A percentile compares a stretch with the other conserved stretches of the same genome.
These are phyloP conservation scores for Yarrowia yakushimensis DNA, from an alignment of 805 yeast species.

Conservation along the genomic window DNA sequence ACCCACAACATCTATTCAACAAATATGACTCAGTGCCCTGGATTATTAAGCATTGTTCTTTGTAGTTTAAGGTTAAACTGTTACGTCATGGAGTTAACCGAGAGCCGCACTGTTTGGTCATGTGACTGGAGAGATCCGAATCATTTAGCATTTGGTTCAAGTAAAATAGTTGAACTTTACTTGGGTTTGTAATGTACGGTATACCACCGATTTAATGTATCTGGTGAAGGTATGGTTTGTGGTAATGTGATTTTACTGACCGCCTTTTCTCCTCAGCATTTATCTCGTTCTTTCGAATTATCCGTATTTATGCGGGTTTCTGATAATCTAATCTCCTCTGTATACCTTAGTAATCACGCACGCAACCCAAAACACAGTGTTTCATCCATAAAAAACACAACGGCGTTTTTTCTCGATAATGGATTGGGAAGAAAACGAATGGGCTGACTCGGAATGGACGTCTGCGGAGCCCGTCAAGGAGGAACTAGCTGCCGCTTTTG, in stretches of 20 bases:
- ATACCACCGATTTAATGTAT: no score
- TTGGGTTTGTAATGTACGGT: no score
- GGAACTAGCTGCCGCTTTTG: not conserved
- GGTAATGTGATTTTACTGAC: no score
- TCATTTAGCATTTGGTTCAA: no score
- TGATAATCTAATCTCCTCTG: no score
- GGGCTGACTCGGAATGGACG: slow-evolving; percentile 16
- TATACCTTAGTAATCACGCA: slow-evolving; percentile 1
- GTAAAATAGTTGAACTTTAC: no score
- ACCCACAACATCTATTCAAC: not conserved
- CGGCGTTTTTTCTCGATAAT: not conserved
- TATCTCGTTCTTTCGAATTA: no score
- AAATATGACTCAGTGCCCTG: not conserved
- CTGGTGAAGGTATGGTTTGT: not conserved
- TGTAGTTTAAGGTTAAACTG: not conserved
- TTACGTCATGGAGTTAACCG: not conserved
- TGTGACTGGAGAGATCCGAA: no score
- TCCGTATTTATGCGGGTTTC: no score
- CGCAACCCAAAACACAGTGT: not conserved
- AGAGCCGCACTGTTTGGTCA: slow-evolving; percentile 1
- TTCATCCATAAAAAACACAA: no score
- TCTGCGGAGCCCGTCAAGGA: not conserved
- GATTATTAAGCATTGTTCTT: not conserved
- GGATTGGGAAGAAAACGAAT: slow-evolving; percentile 16
- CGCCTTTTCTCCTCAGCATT: no score